These are phyloP conservation scores for Fusarium luffae DNA, from an alignment of 2,329 filamentous ascomycete species.

Conservation along the genomic window DNA sequence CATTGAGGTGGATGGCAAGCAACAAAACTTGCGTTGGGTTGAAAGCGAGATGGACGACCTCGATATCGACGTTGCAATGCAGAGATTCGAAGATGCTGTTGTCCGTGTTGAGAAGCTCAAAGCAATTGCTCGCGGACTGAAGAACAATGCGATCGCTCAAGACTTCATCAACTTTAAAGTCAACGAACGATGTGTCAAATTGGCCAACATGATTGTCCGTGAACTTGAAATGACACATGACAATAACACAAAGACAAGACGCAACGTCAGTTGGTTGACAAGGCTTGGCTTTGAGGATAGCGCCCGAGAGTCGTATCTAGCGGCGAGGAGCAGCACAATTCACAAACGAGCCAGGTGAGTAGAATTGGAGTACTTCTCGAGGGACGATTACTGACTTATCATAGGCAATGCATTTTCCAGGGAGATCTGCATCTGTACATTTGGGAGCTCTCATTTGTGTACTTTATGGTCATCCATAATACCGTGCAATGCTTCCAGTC, in stretches of 20 bases:
- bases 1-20: constrained; percentile 95
- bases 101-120: constrained; percentile 86
- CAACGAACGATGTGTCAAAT: constrained; percentile 81
- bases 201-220: constrained; percentile 80
- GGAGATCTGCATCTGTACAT: constrained; percentile 93
- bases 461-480: constrained; percentile 94
- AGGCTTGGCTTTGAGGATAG: constrained; percentile 90
- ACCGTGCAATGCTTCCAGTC: constrained; percentile 89
- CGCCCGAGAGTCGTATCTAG: constrained; percentile 86
- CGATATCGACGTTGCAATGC: constrained; percentile 93
- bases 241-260: constrained; percentile 79
- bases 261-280: constrained; percentile 85
- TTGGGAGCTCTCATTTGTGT: constrained; percentile 93
- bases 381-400: constrained; percentile 14
- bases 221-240: constrained; percentile 82
- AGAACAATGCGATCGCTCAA: constrained; percentile 87
- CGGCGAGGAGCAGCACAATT: constrained; percentile 80
- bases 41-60: constrained; percentile 95
- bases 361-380: not conserved
- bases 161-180: constrained; percentile 94
- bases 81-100: constrained; percentile 88
- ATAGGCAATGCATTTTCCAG: constrained; percentile 92
- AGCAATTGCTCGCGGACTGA: constrained; percentile 79
- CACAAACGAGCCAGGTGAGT: constrained; percentile 81
- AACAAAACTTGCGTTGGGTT: constrained; percentile 95